phyloP scores from a whole-genome alignment of 2,329 filamentous ascomycete species.

The Diaporthe velutina region DNA sequence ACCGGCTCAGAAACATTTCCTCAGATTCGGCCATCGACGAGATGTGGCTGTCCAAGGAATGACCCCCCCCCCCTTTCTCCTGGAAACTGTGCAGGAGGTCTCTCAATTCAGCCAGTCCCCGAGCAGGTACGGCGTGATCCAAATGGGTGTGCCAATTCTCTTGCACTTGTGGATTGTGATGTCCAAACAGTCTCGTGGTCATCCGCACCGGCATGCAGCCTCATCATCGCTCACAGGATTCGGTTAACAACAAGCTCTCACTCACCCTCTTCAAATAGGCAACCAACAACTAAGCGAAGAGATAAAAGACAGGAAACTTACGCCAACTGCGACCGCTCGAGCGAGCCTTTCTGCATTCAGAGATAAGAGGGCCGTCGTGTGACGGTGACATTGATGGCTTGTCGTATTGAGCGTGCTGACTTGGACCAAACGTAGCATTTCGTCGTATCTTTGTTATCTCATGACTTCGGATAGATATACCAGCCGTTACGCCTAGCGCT shows the following conservation, averaged over 20 bases:
- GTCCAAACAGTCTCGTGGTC: neutral
- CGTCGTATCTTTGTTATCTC: slow-evolving; percentile 22
- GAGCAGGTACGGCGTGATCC: neutral
- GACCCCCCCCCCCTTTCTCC: no score
- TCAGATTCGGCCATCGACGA: neutral
- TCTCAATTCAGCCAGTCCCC: neutral
- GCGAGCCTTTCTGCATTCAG: neutral
- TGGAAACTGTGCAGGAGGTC: neutral
- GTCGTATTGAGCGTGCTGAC: neutral
- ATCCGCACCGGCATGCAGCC: neutral
- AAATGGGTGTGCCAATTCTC: neutral
- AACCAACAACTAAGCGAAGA: neutral
- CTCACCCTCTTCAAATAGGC: neutral
- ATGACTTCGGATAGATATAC: slow-evolving; percentile 21
- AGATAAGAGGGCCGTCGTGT: neutral
- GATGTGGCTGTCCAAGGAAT: neutral
- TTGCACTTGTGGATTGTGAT: neutral
- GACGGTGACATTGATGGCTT: slow-evolving; percentile 7
- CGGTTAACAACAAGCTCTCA: neutral
- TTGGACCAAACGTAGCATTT: slow-evolving; percentile 17
- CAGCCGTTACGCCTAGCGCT: slow-evolving; percentile 19
- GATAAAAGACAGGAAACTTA: neutral
- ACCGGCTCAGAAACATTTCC: neutral
- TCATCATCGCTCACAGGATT: neutral
- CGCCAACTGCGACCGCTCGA: neutral